Percentiles rank a stretch among this genome's conserved stretches.
phyloP scores from a whole-genome alignment of 2,329 filamentous ascomycete species.

The Aspergillus glaucus region DNA sequence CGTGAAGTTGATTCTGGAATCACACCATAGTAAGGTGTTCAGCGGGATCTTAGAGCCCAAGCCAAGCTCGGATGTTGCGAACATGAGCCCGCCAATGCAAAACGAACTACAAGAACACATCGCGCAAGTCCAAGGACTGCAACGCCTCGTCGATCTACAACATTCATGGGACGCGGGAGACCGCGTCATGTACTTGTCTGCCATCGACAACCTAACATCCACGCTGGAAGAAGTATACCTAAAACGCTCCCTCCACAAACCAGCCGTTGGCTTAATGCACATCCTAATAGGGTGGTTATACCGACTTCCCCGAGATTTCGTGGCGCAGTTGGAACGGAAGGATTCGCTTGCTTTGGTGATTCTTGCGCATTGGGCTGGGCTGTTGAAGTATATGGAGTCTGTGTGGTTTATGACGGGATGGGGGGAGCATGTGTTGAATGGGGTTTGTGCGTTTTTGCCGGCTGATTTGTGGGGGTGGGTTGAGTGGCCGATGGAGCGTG shows the following conservation, averaged over 20 bases:
- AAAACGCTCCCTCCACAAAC: slow-evolving; percentile 3
- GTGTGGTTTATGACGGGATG: slow-evolving; percentile 30
- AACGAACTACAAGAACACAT: slow-evolving; percentile 13
- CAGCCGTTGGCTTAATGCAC: slow-evolving; percentile 17
- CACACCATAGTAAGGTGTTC: slow-evolving; percentile 17
- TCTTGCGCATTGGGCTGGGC: slow-evolving; percentile 25
- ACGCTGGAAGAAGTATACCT: slow-evolving; percentile 16
- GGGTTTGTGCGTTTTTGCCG: slow-evolving; percentile 16
- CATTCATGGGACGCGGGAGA: not conserved
- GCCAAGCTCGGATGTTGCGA: not conserved
- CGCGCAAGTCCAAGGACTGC: slow-evolving; percentile 7
- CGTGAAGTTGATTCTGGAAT: slow-evolving; percentile 19
- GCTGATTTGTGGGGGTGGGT: slow-evolving; percentile 18
- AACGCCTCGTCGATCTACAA: slow-evolving; percentile 8
- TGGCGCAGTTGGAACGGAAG: slow-evolving; percentile 19
- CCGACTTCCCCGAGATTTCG: slow-evolving; percentile 16
- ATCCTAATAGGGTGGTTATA: slow-evolving; percentile 26
- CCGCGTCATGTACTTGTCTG: slow-evolving; percentile 4
- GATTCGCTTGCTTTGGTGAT: slow-evolving; percentile 21
- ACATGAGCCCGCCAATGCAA: slow-evolving; percentile 7
- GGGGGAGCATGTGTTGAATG: slow-evolving; percentile 27
- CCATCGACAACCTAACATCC: slow-evolving; percentile 8
- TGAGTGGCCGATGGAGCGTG: slow-evolving; percentile 17
- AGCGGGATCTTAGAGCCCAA: slow-evolving; percentile 17
- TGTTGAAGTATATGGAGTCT: slow-evolving; percentile 25